A percentile compares a stretch with the other conserved stretches of the same genome.
Conservation (phyloP, 495 filamentous ascomycete species). For the Barbatosphaeria neglecta region DNA sequence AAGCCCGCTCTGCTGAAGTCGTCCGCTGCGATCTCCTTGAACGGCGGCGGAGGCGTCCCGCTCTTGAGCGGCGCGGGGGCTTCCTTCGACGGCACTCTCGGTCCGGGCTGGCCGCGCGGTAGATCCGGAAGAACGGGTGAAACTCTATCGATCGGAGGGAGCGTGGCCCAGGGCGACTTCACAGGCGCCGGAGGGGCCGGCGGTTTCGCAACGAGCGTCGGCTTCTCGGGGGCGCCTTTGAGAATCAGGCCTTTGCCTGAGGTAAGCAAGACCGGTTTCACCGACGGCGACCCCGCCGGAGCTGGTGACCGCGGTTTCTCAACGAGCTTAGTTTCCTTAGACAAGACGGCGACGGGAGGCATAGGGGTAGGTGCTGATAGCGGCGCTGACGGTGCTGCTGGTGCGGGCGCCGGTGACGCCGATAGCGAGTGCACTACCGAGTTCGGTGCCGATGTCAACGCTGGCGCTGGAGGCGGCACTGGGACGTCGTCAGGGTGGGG, state of each 20-base stretch:
- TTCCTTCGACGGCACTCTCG: slow-evolving; percentile 22
- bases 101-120: slow-evolving; percentile 8
- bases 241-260: slow-evolving; percentile 46
- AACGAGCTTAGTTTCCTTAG: slow-evolving; percentile 8
- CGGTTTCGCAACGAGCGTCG: slow-evolving; percentile 67
- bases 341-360: not conserved
- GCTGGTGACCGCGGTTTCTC: slow-evolving; percentile 29
- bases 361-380: slow-evolving; percentile 8
- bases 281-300: slow-evolving; percentile 21
- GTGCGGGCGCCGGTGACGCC: slow-evolving; percentile 24
- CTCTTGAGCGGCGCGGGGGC: slow-evolving; percentile 2
- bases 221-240: slow-evolving; percentile 61
- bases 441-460: slow-evolving; percentile 28
- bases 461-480: slow-evolving; percentile 12
- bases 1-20: slow-evolving; percentile 76
- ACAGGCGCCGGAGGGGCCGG: slow-evolving; percentile 56
- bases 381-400: slow-evolving; percentile 14
- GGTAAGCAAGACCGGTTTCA: slow-evolving; percentile 30
- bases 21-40: slow-evolving; percentile 83
- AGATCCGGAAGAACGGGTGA: slow-evolving; percentile 52
- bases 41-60: slow-evolving; percentile 33
- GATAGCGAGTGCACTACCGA: too few relatives aligned
- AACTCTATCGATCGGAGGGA: slow-evolving; percentile 74
- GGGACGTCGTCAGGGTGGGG: slow-evolving; percentile 45
- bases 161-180: slow-evolving; percentile 82